Percentiles rank a stretch among this genome's conserved stretches.
These are phyloP conservation scores for Fomitopsis schrenkii DNA, from an alignment of 1,284 basidiomycete species.

Conservation along the genomic window DNA sequence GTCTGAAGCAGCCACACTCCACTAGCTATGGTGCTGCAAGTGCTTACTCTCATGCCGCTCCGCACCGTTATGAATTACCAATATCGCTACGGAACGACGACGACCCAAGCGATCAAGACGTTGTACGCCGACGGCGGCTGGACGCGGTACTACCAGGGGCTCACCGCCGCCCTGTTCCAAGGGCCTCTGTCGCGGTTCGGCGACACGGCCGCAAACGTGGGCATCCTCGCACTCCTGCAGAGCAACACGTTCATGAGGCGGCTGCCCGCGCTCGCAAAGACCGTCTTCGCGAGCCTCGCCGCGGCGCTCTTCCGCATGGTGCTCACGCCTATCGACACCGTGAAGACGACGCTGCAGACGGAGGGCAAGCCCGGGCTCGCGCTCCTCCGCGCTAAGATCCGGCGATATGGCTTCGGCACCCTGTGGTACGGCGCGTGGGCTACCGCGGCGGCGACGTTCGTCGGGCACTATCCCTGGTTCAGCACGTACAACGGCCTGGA, in stretches of 20 bases:
- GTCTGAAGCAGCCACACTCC: constrained; percentile 2
- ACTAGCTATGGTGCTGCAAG: constrained; percentile 86
- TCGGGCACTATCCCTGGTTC: constrained; percentile 88
- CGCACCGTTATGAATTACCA: constrained; percentile 93
- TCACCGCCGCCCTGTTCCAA: constrained; percentile 77
- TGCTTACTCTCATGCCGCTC: constrained; percentile 80
- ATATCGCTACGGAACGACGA: constrained; percentile 77
- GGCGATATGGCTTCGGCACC: constrained; percentile 68
- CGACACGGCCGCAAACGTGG: constrained; percentile 84
- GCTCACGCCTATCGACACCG: constrained; percentile 83
- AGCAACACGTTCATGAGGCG: constrained; percentile 64
- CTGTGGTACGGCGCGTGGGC: constrained; percentile 88
- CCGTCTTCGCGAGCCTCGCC: constrained; percentile 64
- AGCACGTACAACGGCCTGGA: constrained; percentile 82
- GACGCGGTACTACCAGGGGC: constrained; percentile 79
- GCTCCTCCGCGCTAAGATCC: constrained; percentile 67
- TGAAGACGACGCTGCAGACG: constrained; percentile 91
- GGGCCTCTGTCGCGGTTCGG: constrained; percentile 80
- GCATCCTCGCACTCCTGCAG: constrained; percentile 72
- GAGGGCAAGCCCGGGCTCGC: constrained; percentile 68
- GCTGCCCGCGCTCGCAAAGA: constrained; percentile 62
- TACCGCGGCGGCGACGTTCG: constrained; percentile 87
- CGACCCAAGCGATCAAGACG: constrained; percentile 59
- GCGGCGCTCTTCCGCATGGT: constrained; percentile 81
- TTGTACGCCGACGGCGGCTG: constrained; percentile 79